phyloP scores from a whole-genome alignment of 306 rosid genomes.

The Hippophae gyantsensis region DNA sequence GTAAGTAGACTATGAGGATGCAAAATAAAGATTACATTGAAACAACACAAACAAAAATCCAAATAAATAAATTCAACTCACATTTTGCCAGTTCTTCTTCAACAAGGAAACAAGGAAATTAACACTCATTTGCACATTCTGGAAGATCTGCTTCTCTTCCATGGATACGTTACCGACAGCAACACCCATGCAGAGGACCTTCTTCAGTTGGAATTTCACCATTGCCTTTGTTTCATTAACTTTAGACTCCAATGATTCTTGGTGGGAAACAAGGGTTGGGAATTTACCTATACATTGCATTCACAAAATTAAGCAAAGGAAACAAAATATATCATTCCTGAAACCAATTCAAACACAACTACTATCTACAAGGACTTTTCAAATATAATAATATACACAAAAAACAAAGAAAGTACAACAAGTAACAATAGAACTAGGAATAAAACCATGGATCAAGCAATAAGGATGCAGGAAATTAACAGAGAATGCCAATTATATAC shows the following conservation, averaged over 20 bases:
- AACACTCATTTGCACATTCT: constrained; percentile 72
- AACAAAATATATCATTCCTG: no score
- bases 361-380: no score
- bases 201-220: constrained; percentile 79
- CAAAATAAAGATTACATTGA: no score
- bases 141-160: constrained; percentile 91
- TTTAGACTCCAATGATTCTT: constrained; percentile 76
- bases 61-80: constrained; percentile 19
- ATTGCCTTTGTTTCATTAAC: constrained; percentile 76
- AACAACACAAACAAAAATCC: neutral
- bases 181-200: constrained; percentile 88
- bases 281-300: constrained; percentile 54
- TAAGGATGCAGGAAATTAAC: neutral
- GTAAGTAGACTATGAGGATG: no score
- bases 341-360: neutral
- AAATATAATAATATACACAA: no score
- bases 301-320: neutral
- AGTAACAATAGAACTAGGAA: neutral
- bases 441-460: neutral
- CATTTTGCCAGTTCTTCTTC: constrained; percentile 91
- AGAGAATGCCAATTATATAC: constrained; percentile 8
- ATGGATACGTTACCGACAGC: constrained; percentile 75
- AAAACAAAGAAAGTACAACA: neutral
- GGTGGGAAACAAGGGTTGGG: constrained; percentile 71
- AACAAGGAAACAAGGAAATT: constrained; percentile 73